phyloP scores from a whole-genome alignment of 176 grass and related monocot species.

The Carex scoparia region DNA sequence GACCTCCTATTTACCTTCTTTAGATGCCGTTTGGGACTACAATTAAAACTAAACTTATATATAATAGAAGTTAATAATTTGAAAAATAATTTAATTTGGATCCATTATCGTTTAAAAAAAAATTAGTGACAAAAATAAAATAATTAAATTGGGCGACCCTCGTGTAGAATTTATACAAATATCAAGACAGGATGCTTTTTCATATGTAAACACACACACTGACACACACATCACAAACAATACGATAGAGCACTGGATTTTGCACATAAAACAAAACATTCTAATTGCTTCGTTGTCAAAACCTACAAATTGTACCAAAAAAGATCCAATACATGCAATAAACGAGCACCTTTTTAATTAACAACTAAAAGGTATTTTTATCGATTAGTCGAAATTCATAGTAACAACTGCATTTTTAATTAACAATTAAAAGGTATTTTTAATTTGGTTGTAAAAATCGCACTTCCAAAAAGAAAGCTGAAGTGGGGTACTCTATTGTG shows the following conservation, averaged over 20 bases:
- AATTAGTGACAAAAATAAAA: neutral
- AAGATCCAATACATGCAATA: neutral
- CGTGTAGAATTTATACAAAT: no score
- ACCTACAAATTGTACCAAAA: neutral
- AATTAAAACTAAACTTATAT: neutral
- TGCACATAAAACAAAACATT: neutral
- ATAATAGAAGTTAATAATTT: neutral
- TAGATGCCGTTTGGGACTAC: no score
- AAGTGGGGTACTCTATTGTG: neutral
- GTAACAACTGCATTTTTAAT: neutral
- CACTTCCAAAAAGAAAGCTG: constrained; percentile 6
- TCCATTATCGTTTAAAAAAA: neutral
- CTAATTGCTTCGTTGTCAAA: neutral
- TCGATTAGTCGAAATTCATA: neutral
- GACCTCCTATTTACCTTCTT: no score
- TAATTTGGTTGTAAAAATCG: neutral
- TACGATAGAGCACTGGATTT: neutral
- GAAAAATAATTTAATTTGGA: neutral
- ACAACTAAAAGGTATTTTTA: neutral
- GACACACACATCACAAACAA: neutral
- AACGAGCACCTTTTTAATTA: neutral
- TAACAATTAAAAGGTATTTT: neutral
- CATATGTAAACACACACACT: no score
- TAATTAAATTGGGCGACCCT: no score
- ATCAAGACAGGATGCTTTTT: no score